These are phyloP conservation scores for Nephelium lappaceum DNA, from an alignment of 345 rosid genomes.

Conservation along the genomic window DNA sequence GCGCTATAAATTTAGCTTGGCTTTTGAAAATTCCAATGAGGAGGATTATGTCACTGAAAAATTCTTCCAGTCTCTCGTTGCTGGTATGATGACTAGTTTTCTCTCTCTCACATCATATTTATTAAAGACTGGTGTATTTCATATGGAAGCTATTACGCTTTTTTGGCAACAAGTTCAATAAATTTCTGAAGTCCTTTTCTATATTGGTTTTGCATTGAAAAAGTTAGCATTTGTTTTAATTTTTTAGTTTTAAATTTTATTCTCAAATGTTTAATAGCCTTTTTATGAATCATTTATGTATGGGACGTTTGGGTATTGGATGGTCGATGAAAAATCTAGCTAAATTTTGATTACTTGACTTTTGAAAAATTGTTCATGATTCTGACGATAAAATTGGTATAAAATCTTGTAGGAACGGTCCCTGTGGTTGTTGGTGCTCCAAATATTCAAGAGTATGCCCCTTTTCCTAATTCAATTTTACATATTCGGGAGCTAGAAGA, in stretches of 20 bases:
- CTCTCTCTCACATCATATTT: neutral
- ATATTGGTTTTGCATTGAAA: neutral
- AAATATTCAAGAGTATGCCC: conserved; percentile 87
- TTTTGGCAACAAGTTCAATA: neutral
- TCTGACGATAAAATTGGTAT: conserved; percentile 1
- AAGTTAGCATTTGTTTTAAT: neutral
- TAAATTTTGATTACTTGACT: neutral
- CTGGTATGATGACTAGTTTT: conserved; percentile 51
- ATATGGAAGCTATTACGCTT: neutral
- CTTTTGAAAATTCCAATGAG: conserved; percentile 97
- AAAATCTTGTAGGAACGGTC: conserved; percentile 58
- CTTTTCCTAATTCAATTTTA: conserved; percentile 58
- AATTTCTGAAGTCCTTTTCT: conserved; percentile 4
- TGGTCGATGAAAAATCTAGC: neutral
- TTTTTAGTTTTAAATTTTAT: neutral
- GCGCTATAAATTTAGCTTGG: conserved; percentile 88
- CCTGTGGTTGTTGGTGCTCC: conserved; percentile 97
- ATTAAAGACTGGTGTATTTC: conserved; percentile 7
- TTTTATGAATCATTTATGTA: neutral
- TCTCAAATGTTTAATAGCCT: neutral
- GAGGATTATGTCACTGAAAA: conserved; percentile 98
- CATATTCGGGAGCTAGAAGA: conserved; percentile 68
- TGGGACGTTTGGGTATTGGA: neutral
- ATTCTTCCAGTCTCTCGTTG: conserved; percentile 90
- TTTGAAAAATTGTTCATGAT: neutral